Base-by-base conservation (phyloP, 1,284 basidiomycete species). In the Pulveroboletus sp. region DNA sequence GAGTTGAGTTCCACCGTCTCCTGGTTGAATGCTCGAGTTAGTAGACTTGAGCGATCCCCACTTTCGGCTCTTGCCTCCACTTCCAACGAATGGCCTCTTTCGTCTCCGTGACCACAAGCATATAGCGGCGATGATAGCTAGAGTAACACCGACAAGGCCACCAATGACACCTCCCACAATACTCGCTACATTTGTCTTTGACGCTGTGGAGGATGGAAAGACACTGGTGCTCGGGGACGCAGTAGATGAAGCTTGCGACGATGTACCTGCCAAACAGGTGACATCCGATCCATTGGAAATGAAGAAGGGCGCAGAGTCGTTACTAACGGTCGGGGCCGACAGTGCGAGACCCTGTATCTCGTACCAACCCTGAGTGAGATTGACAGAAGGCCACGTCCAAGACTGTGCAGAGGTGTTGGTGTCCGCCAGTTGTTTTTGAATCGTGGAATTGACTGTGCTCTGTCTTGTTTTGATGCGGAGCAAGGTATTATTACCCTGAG, bases 301-400 rank as follows among this genome's bases (percentile, higher is more conserved):
- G 53, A 73, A 76, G 54, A 83, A 81, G 8, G 68, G 28, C 0
- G 54, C 2, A 7, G 80, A 78, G 22, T 22, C n/a, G 28, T 17
- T 52, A 31, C 20, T 22, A 31, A 67, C 22, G 2, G 9, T 29
- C 3, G 57, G 44, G 26, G 54, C 9, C 8, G 56, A 43, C 29
- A 54, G 20, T 20, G 44, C 64, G 11, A 46, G 18, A 72, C 77
- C 36, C 51, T 54, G 33, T 74, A 60, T 29, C 57, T 56, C 40
- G 57, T 83, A 83, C 73, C 71, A 77, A 14, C 81, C 81, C 55
- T 74, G 63, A 1, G 76, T 62, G 36, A 81, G 65, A 54, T 73
- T 70, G 51, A 82, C 77, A 7, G 56, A 43, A 6, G 65, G 18
- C 77, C 78, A 76, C 3, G 59, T 67, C 61, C 67, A 76, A 22